phyloP scores from a whole-genome alignment of 78 protist genomes.

The Dictyostelium brefeldianum region DNA sequence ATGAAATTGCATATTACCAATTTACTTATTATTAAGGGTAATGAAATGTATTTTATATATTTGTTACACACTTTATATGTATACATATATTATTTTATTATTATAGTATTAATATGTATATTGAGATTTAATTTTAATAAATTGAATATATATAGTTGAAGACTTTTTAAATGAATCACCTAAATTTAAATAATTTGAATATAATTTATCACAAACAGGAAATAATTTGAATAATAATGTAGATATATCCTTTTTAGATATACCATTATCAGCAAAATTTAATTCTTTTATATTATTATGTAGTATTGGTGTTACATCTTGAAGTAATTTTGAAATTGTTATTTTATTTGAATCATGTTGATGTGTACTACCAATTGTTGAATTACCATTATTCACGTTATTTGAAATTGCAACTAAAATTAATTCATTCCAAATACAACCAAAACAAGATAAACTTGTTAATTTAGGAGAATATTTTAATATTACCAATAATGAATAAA shows the following conservation, averaged over 20 bases:
- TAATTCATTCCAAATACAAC: conserved; percentile 13
- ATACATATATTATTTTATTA: no score
- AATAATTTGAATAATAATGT: background rate
- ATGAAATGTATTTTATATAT: no score
- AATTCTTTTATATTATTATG: conserved; percentile 15
- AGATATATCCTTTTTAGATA: background rate
- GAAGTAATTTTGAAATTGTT: no score
- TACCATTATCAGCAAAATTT: background rate
- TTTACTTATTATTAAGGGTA: no score
- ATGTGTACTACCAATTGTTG: background rate
- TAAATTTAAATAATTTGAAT: background rate
- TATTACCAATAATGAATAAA: background rate
- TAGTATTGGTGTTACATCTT: background rate
- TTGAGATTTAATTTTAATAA: conserved; percentile 3
- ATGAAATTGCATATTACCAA: no score
- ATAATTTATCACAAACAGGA: background rate
- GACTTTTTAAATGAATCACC: background rate
- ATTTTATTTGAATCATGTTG: no score
- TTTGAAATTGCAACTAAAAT: no score
- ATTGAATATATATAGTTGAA: background rate
- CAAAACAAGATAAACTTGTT: background rate
- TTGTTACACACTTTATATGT: no score
- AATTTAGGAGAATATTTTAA: background rate
- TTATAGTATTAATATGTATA: background rate
- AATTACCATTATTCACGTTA: background rate